phyloP scores from a whole-genome alignment of 2,329 filamentous ascomycete species.

The Talaromyces sp. region DNA sequence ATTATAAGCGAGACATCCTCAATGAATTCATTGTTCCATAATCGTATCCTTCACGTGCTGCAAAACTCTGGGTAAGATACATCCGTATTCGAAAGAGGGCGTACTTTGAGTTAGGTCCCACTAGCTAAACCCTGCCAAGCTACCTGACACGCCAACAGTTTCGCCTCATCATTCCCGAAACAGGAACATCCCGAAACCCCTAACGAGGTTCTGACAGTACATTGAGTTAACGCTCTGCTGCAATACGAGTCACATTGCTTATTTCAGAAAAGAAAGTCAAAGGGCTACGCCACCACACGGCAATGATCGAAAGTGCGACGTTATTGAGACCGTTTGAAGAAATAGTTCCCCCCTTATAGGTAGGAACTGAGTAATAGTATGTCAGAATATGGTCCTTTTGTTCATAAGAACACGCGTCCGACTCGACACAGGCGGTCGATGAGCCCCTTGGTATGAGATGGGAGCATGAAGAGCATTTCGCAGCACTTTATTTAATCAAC shows the following conservation, averaged over 20 bases:
- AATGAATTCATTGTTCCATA: not conserved
- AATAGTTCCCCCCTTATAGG: not conserved
- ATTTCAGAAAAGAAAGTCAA: not conserved
- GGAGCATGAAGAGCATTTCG: not conserved
- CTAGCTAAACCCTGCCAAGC: not conserved
- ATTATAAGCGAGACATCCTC: not conserved
- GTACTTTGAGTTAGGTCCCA: not conserved
- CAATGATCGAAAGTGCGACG: not conserved
- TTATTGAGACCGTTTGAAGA: not conserved
- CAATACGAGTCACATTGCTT: not conserved
- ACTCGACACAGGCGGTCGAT: not conserved
- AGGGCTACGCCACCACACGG: not conserved
- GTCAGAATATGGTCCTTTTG: not conserved
- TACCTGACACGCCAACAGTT: conserved; percentile 8
- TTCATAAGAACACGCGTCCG: not conserved
- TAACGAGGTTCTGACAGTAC: not conserved
- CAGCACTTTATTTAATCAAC: conserved; percentile 1
- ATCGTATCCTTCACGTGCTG: not conserved
- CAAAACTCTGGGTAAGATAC: not conserved
- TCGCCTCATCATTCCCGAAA: conserved; percentile 12
- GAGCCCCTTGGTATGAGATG: not conserved
- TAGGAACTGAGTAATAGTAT: not conserved
- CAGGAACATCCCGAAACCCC: not conserved
- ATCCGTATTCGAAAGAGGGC: too few relatives aligned
- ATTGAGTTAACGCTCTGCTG: not conserved